phyloP scores from a whole-genome alignment of 2,329 filamentous ascomycete genomes.

The Diaporthe destruens region DNA sequence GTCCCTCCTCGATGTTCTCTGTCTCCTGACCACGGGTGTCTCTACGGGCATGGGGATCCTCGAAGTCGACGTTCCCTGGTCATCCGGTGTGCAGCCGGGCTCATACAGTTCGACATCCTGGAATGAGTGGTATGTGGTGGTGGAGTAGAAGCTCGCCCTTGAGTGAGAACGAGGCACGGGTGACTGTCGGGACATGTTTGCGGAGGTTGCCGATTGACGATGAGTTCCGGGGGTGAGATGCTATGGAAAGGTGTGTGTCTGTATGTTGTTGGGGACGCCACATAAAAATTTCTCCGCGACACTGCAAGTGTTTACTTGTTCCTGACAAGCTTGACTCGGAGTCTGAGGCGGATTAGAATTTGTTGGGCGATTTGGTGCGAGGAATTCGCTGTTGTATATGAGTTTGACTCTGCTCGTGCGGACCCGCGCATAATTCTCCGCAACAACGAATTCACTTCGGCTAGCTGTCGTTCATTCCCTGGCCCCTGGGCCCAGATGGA shows the following conservation, averaged over 20 bases:
- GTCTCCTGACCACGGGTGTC: slow-evolving; percentile 8
- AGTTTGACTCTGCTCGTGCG: slow-evolving; percentile 31
- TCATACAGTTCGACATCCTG: slow-evolving; percentile 63
- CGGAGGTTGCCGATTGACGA: slow-evolving; percentile 7
- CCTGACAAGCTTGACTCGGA: slow-evolving; percentile 22
- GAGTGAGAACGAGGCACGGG: slow-evolving; percentile 47
- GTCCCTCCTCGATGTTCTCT: slow-evolving; percentile 42
- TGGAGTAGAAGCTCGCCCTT: slow-evolving; percentile 59
- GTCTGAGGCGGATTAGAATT: not conserved
- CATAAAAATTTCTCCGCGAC: not conserved
- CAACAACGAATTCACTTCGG: slow-evolving; percentile 36
- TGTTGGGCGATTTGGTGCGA: slow-evolving; percentile 20
- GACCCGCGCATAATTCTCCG: slow-evolving; percentile 35
- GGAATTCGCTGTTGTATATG: slow-evolving; percentile 38
- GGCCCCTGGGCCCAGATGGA: slow-evolving; percentile 37
- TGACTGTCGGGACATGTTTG: slow-evolving; percentile 35
- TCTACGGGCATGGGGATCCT: slow-evolving; percentile 40
- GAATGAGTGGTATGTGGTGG: slow-evolving; percentile 68
- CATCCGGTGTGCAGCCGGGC: slow-evolving; percentile 49
- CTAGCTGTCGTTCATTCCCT: slow-evolving; percentile 35
- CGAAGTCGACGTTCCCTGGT: slow-evolving; percentile 42
- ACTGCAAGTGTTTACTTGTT: slow-evolving; percentile 27
- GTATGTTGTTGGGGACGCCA: slow-evolving; percentile 3
- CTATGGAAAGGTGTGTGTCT: slow-evolving; percentile 15
- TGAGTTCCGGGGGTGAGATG: not conserved